Conservation (phyloP, 1,284 basidiomycete species). For the Cutaneotrichosporon mucoides region DNA sequence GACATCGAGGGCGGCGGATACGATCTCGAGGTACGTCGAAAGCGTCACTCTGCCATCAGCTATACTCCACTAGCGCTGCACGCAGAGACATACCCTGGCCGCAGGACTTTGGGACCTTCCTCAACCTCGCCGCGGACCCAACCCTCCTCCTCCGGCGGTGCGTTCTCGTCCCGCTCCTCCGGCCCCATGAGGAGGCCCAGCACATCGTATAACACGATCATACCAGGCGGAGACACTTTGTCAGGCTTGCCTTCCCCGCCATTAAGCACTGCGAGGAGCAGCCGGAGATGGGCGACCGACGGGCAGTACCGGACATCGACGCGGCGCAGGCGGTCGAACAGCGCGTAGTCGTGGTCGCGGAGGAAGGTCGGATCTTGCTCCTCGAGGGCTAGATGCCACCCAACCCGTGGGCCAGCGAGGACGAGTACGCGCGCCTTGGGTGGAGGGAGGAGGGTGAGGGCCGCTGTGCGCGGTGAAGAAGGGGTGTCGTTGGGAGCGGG, state of each 20-base stretch:
- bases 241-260: not conserved
- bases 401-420: constrained; percentile 31
- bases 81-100: not conserved
- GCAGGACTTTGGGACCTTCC: not conserved
- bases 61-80: not conserved
- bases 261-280: constrained; percentile 17
- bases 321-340: constrained; percentile 22
- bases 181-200: constrained; percentile 28
- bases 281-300: constrained; percentile 23
- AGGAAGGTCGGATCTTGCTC: constrained; percentile 38
- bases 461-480: not conserved
- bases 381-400: constrained; percentile 24
- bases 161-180: constrained; percentile 28
- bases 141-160: not conserved
- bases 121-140: not conserved
- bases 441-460: not conserved
- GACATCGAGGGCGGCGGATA: constrained; percentile 25
- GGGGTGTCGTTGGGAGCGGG: no score
- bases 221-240: constrained; percentile 16
- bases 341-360: constrained; percentile 17
- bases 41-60: constrained; percentile 25
- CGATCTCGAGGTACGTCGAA: constrained; percentile 33
- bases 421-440: constrained; percentile 25
- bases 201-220: constrained; percentile 37
- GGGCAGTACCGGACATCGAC: constrained; percentile 39